These are phyloP conservation scores for Piromyces finnis DNA, from an alignment of 192 early-diverging fungal genomes.

Conservation along the genomic window DNA sequence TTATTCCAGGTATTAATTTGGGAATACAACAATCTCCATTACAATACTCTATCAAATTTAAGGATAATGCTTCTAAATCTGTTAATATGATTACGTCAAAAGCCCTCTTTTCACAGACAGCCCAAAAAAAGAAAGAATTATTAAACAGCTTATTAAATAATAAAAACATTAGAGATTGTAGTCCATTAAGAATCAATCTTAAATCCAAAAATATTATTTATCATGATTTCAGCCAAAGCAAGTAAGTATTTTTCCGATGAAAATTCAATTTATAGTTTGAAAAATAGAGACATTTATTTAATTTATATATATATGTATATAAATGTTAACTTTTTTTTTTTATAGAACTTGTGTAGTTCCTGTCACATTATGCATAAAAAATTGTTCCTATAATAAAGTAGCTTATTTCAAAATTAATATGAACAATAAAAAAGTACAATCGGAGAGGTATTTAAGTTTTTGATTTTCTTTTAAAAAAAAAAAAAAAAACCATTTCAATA, in stretches of 20 bases:
- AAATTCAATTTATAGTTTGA: too few relatives aligned
- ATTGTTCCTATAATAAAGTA: constrained; percentile 50
- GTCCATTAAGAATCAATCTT: background rate
- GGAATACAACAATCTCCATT: constrained; percentile 57
- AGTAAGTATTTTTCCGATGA: constrained; percentile 49
- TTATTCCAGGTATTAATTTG: constrained; percentile 80
- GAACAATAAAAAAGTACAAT: background rate
- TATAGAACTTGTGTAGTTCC: constrained; percentile 34
- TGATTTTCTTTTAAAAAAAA: too few relatives aligned
- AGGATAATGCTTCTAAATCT: constrained; percentile 18
- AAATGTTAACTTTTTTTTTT: too few relatives aligned
- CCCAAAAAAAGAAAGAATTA: constrained; percentile 39
- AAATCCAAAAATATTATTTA: background rate
- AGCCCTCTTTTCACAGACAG: constrained; percentile 51
- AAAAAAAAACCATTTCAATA: too few relatives aligned
- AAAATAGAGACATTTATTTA: too few relatives aligned
- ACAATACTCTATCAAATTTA: constrained; percentile 22
- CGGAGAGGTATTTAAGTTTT: background rate
- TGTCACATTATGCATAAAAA: constrained; percentile 34
- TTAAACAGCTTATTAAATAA: constrained; percentile 44
- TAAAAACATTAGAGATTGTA: constrained; percentile 5
- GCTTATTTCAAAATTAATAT: background rate
- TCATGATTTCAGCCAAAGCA: constrained; percentile 19
- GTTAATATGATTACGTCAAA: constrained; percentile 12
- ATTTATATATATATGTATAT: too few relatives aligned